phyloP scores from a whole-genome alignment of 164 flowering plant species.

The Vitis vinifera region DNA sequence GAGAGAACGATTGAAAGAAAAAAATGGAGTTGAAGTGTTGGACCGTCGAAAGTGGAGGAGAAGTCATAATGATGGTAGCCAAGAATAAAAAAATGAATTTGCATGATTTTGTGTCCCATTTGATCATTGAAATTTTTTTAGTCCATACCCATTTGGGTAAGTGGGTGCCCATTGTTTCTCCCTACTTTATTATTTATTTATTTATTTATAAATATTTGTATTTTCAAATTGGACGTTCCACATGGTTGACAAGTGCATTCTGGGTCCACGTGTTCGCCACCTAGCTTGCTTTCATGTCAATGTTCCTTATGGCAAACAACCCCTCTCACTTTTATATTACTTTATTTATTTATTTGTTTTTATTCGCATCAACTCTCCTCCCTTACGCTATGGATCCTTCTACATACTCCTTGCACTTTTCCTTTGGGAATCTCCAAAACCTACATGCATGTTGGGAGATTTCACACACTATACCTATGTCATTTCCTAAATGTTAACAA shows the following conservation, averaged over 20 bases:
- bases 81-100: background rate
- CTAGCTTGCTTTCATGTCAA: background rate
- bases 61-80: constrained; percentile 23
- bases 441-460: too few species aligned
- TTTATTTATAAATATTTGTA: background rate
- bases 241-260: background rate
- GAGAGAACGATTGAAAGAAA: too few species aligned
- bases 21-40: too few species aligned
- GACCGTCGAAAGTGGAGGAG: background rate
- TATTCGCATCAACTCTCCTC: too few species aligned
- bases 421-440: too few species aligned
- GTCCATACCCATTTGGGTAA: constrained; percentile 47
- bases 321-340: background rate
- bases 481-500: too few species aligned
- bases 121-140: constrained; percentile 10
- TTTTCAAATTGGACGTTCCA: background rate
- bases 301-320: constrained; percentile 10
- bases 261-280: constrained; percentile 22
- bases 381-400: too few species aligned
- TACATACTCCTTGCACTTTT: too few species aligned
- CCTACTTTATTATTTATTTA: background rate
- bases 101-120: constrained; percentile 7
- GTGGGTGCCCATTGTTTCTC: constrained; percentile 25
- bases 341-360: too few species aligned
- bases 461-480: too few species aligned